phyloP scores from a whole-genome alignment of 257 asterid genomes.

The Orobanche coerulescens region DNA sequence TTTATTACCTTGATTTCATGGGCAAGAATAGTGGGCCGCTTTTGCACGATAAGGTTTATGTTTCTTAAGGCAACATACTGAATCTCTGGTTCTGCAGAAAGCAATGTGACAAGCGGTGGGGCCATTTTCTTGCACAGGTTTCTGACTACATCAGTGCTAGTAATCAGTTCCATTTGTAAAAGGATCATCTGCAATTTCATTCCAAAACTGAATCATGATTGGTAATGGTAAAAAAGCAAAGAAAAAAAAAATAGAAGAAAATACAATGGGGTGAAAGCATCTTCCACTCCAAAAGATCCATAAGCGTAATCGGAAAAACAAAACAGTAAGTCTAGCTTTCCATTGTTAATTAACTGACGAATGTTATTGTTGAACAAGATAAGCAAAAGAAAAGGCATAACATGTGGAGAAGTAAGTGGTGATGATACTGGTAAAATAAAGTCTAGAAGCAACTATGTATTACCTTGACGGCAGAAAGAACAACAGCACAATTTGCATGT shows the following conservation, averaged over 20 bases:
- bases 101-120: slow-evolving; percentile 95
- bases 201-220: slow-evolving; percentile 6
- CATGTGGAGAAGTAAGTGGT: background rate
- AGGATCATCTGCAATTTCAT: slow-evolving; percentile 81
- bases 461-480: slow-evolving; percentile 98
- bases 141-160: slow-evolving; percentile 94
- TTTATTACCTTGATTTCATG: slow-evolving; percentile 81
- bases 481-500: slow-evolving; percentile 99
- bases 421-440: slow-evolving; percentile 6
- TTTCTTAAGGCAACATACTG: slow-evolving; percentile 91
- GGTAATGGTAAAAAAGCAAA: background rate
- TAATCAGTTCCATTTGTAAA: slow-evolving; percentile 96
- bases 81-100: slow-evolving; percentile 96
- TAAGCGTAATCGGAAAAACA: background rate
- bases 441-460: slow-evolving; percentile 21
- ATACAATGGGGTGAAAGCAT: background rate
- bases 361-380: background rate
- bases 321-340: background rate
- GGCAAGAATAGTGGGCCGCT: slow-evolving; percentile 93
- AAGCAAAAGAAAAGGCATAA: slow-evolving; percentile 8
- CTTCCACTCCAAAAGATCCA: slow-evolving; percentile 16
- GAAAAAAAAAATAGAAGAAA: background rate
- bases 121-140: slow-evolving; percentile 99
- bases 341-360: background rate
- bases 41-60: slow-evolving; percentile 94